Base-by-base conservation (phyloP, 805 yeast species). In the Tetrapisispora fleetii region DNA sequence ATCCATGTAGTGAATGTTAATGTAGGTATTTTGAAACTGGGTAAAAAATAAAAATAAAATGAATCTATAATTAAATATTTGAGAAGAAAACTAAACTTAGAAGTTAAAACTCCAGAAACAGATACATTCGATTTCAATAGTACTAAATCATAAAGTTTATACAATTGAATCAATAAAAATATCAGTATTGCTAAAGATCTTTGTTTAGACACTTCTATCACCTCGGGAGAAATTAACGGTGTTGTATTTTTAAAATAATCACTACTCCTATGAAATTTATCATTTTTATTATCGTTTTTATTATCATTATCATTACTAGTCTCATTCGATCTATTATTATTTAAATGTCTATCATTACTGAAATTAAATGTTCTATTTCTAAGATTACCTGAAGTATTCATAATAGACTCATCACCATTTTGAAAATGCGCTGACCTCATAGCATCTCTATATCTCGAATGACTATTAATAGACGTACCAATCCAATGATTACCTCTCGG, bases 41-140 rank as follows among this genome's bases (percentile, higher is more conserved):
- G 95, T 40, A 88, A 69, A n/a, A 75, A 53, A 76, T 83, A 81
- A 22, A 89, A 59, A 56, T 80, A 81, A 22, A 79, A 54, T 6
- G 88, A 82, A 62, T 93, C 99, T 16, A 86, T 65, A 16, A 84
- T 59, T 49, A 82, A 70, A 61, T 86, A 90, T 61, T 88, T 87
- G 52, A 83, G 58, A 19, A 85, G 68, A 60, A 85, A 86, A 18
- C 74, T 71, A 66, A 78, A 70, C 59, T 77, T 72, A 51, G 80
- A 73, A 58, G 71, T 65, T 1, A 69, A 48, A 1, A 67, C 50
- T 14, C 69, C 61, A 0, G 68, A 53, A 46, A 55, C 59, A 16
- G 62, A 64, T 36, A 54, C 49, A 17, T 72, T 75, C 24, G 77
- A 72, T 56, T 81, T 80, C 49, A 85, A 66, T 21, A 79, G 62